Percentiles rank a stretch among this genome's conserved stretches.
Conservation (phyloP, 371 early-diverging fungal genomes). For the Circinella minor region DNA sequence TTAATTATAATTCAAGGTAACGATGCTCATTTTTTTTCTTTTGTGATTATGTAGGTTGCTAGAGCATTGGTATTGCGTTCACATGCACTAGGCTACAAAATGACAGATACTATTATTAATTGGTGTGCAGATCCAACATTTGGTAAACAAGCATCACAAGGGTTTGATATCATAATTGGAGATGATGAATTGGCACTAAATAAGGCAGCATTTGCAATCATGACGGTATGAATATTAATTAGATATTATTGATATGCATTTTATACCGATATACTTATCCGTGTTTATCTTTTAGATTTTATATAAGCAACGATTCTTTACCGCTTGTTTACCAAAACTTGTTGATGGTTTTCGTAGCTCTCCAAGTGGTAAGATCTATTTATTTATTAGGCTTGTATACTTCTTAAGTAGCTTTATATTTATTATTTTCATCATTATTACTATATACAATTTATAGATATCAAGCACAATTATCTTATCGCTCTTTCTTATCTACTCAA, state of each 20-base stretch:
- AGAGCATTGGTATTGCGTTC: slow-evolving; percentile 67
- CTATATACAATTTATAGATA: slow-evolving; percentile 25
- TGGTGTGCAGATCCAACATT: slow-evolving; percentile 51
- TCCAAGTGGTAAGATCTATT: slow-evolving; percentile 28
- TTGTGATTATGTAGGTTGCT: slow-evolving; percentile 50
- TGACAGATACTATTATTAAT: slow-evolving; percentile 63
- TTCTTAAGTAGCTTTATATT: not conserved
- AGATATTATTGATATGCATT: not conserved
- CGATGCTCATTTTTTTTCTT: not conserved
- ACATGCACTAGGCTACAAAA: slow-evolving; percentile 56
- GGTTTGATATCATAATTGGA: slow-evolving; percentile 71
- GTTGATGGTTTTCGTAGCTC: slow-evolving; percentile 65
- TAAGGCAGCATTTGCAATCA: slow-evolving; percentile 68
- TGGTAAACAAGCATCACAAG: slow-evolving; percentile 65
- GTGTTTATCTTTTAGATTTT: slow-evolving; percentile 55
- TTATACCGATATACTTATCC: not conserved
- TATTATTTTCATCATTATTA: not conserved
- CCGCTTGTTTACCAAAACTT: slow-evolving; percentile 71
- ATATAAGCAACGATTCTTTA: slow-evolving; percentile 85
- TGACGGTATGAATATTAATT: slow-evolving; percentile 48
- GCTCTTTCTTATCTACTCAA: slow-evolving; percentile 82
- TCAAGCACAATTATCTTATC: slow-evolving; percentile 71
- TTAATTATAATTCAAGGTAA: not conserved
- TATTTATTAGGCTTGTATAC: not conserved
- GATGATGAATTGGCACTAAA: slow-evolving; percentile 73